Conservation (phyloP, 345 rosid genomes). For the Moringa oleifera region DNA sequence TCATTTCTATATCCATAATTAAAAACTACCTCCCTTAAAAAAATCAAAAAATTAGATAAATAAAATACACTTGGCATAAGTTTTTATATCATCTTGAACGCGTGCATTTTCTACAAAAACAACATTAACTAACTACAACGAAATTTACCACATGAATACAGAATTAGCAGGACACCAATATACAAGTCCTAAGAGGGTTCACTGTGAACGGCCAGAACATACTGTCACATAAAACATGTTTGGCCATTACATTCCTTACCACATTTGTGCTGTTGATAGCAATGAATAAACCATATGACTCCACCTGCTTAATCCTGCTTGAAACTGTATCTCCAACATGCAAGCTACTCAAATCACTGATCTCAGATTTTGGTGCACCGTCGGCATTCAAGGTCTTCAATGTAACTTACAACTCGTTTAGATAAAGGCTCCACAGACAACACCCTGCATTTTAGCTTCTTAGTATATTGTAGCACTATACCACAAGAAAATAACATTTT, state of each 20-base stretch:
- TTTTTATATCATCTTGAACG: too few species aligned
- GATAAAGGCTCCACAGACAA: conserved; percentile 76
- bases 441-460: conserved; percentile 49
- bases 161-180: not conserved
- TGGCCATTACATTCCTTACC: conserved; percentile 37
- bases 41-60: too few species aligned
- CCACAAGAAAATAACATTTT: not conserved
- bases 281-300: conserved; percentile 75
- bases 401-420: conserved; percentile 81
- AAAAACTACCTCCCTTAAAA: too few species aligned
- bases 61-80: too few species aligned
- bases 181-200: not conserved
- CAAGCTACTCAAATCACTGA: conserved; percentile 46
- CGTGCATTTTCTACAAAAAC: too few species aligned
- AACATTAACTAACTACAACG: conserved; percentile 5
- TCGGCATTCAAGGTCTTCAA: conserved; percentile 47
- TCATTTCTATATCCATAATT: too few species aligned
- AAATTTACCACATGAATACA: not conserved
- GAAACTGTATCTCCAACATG: conserved; percentile 55
- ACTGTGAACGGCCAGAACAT: not conserved
- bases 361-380: conserved; percentile 37
- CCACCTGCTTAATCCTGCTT: conserved; percentile 75
- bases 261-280: conserved; percentile 52
- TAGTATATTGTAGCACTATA: conserved; percentile 14
- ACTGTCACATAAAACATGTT: too few species aligned